phyloP scores from a whole-genome alignment of 2,329 filamentous ascomycete genomes.

The Rutstroemia sp. region DNA sequence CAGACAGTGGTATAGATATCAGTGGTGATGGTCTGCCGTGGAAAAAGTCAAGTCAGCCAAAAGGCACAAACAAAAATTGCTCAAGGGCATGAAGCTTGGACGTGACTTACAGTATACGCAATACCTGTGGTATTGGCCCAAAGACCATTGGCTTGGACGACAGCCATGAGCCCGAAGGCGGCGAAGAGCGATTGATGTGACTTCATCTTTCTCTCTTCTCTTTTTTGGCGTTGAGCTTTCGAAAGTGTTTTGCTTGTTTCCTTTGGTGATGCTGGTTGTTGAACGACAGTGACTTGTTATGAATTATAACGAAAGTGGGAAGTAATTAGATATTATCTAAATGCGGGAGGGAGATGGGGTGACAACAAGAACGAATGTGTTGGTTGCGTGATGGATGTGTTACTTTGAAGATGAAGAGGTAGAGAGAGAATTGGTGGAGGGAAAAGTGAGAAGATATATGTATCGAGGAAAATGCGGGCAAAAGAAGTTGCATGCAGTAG shows the following conservation, averaged over 20 bases:
- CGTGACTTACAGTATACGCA: constrained; percentile 6
- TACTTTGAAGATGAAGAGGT: background rate
- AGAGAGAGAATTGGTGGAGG: background rate
- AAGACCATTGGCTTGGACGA: background rate
- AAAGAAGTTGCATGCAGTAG: constrained; percentile 2
- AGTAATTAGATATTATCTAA: constrained; percentile 1
- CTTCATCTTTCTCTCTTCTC: constrained; percentile 5
- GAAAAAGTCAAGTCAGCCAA: background rate
- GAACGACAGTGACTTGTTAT: background rate
- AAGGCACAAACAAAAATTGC: background rate
- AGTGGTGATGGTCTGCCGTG: constrained; percentile 10
- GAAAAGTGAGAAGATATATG: background rate
- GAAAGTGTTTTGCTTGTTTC: no score
- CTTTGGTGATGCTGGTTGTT: no score
- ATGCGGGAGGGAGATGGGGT: background rate
- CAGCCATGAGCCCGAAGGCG: constrained; percentile 9
- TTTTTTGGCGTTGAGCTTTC: background rate
- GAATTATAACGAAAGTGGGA: constrained; percentile 1
- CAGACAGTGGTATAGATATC: constrained; percentile 37
- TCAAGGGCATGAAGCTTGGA: background rate
- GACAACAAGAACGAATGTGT: constrained; percentile 7
- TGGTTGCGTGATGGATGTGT: background rate
- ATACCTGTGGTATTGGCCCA: constrained; percentile 5
- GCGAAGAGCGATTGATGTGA: constrained; percentile 4
- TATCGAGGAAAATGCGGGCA: background rate